Base-by-base conservation (phyloP, 495 filamentous ascomycete species). In the Aspergillus sclerotiicarbonarius region DNA sequence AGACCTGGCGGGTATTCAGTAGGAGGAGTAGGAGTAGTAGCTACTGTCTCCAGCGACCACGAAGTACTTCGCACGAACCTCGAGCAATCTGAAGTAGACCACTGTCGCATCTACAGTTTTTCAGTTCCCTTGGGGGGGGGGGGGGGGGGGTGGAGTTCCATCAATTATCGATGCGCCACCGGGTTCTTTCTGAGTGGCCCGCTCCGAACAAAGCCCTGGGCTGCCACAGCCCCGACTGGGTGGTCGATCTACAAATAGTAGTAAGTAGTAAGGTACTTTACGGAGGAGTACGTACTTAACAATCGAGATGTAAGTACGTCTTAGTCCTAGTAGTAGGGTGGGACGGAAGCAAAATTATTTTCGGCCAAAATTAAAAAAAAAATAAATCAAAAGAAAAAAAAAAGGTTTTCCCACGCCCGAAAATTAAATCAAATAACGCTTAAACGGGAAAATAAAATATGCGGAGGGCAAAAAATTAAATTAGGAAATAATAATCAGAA, bases 221-320 rank as follows among this genome's bases (percentile, higher is more conserved):
- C 56, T 62, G 53, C 45, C 58, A 60, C 39, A 53, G 51, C 53
- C 53, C 25, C 25, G 25, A 58, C 55, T 59, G 52, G 53, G 49
- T 59, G 45, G 45, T 37, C 51, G 62, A 64, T 61, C 62, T 64
- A 61, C 58, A 54, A 64, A 61, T 64, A 49, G 56, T 47, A 58
- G 30, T 48, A n/a, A 31, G 44, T 25, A 25, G 25, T 25, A 25
- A 25, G 48, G 41, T 54, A 41, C 37, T 37, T 37, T n/a, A 15
- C 12, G n/a, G 37, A n/a, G 15, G 1, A 9, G 33, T 13, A 35
- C 33, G 8, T 9, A 19, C 8, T 12, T 35, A 6, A 19, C 32
- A 8, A 53, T 53, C n/a, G 16, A 9, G 33, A 52, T 10, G 8
- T 9, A 35, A 35, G 33, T 35, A 25, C 25, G 25, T 25, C 25